Evolutionary conservation across 257 asterid species (phyloP).

Genomic region (Solanum sitiens): DNA sequence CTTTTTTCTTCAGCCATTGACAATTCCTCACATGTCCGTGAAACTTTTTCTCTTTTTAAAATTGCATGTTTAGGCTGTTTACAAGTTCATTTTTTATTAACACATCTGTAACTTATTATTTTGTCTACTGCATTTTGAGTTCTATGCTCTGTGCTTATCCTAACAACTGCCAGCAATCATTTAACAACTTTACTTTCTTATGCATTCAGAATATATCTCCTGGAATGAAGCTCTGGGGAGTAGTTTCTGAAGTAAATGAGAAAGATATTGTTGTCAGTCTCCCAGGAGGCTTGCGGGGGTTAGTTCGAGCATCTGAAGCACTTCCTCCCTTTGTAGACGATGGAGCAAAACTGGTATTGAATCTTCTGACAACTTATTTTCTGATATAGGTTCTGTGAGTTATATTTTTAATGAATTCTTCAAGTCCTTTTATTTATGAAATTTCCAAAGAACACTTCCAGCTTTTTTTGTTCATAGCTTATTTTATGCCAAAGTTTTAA

Average conservation of each 20-base stretch:
- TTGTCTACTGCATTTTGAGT: not conserved
- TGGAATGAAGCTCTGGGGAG: conserved; percentile 99
- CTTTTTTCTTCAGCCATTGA: too few relatives aligned
- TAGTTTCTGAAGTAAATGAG: conserved; percentile 79
- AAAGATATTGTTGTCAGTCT: conserved; percentile 84
- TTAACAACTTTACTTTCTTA: not conserved
- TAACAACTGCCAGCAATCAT: not conserved
- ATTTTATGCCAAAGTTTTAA: not conserved
- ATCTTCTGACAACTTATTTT: not conserved
- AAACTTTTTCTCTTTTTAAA: not conserved
- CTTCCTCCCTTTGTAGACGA: conserved; percentile 38
- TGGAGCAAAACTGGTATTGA: conserved; percentile 31
- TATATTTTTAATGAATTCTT: not conserved
- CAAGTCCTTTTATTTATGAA: not conserved
- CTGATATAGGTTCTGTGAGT: not conserved
- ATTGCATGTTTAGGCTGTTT: not conserved
- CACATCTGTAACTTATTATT: too few relatives aligned
- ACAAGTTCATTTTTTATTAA: not conserved
- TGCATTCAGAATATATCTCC: conserved; percentile 63
- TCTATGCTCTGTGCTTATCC: not conserved
- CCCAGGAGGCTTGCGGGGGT: conserved; percentile 94
- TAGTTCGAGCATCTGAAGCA: conserved; percentile 86
- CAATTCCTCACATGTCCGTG: not conserved
- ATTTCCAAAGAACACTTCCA: not conserved
- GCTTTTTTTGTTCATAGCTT: not conserved